Conservation (phyloP, 768 basidiomycete genomes). For the Phanerochaete sordida region DNA sequence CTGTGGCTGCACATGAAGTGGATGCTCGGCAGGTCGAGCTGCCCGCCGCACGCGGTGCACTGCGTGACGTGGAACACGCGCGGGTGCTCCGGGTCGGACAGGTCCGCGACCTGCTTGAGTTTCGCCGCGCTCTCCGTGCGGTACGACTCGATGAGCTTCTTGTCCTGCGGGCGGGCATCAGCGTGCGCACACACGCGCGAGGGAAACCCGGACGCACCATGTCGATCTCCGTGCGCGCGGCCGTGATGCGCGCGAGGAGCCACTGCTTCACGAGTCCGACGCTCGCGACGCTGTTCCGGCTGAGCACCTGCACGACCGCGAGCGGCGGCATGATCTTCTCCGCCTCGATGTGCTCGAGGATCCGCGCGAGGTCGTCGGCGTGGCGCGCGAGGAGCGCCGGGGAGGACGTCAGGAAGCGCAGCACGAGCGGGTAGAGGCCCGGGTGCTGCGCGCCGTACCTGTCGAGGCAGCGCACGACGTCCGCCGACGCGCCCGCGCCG, state of each 20-base stretch:
- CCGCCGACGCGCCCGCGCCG: slow-evolving; percentile 33
- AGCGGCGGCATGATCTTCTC: slow-evolving; percentile 84
- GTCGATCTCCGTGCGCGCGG: slow-evolving; percentile 71
- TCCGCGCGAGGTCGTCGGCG: slow-evolving; percentile 59
- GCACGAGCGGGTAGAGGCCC: slow-evolving; percentile 80
- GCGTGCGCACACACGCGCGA: neutral
- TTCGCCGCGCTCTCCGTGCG: slow-evolving; percentile 79
- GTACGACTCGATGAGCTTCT: slow-evolving; percentile 84
- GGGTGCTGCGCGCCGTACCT: slow-evolving; percentile 70
- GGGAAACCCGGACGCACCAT: slow-evolving; percentile 49
- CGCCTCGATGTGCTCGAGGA: slow-evolving; percentile 77
- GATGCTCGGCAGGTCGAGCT: slow-evolving; percentile 87
- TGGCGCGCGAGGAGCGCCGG: slow-evolving; percentile 71
- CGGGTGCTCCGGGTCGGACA: slow-evolving; percentile 75
- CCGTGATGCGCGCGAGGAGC: slow-evolving; percentile 75
- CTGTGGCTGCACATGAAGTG: slow-evolving; percentile 99
- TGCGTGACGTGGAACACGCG: slow-evolving; percentile 92
- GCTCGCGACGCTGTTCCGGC: slow-evolving; percentile 85
- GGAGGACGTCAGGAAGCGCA: slow-evolving; percentile 86
- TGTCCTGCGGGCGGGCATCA: slow-evolving; percentile 53
- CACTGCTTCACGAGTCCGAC: slow-evolving; percentile 91
- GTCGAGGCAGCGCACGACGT: slow-evolving; percentile 71
- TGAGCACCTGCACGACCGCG: slow-evolving; percentile 85
- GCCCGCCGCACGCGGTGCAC: slow-evolving; percentile 85
- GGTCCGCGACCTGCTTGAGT: slow-evolving; percentile 74